Conservation (phyloP, 2,329 filamentous ascomycete species). For the Nigrospora oryzae region DNA sequence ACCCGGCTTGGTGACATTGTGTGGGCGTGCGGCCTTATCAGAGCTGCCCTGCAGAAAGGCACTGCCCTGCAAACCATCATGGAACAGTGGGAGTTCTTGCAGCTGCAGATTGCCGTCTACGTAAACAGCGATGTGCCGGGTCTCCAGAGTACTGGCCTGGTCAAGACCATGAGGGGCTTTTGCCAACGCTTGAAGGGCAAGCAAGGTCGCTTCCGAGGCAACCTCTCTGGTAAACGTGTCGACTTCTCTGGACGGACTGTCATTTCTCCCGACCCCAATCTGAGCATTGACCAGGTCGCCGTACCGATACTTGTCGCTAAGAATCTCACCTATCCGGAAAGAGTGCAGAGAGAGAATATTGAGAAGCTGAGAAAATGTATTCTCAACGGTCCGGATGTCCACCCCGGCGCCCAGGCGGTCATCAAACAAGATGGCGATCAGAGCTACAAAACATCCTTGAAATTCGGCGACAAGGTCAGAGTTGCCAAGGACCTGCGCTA, state of each 20-base stretch:
- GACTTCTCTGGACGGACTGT: slow-evolving; percentile 97
- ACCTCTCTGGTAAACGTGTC: slow-evolving; percentile 94
- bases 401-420: slow-evolving; percentile 83
- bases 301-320: slow-evolving; percentile 88
- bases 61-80: slow-evolving; percentile 83
- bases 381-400: slow-evolving; percentile 64
- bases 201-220: slow-evolving; percentile 93
- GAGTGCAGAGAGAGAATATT: slow-evolving; percentile 77
- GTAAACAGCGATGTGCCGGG: slow-evolving; percentile 96
- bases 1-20: slow-evolving; percentile 96
- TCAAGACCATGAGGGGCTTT: slow-evolving; percentile 86
- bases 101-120: slow-evolving; percentile 93
- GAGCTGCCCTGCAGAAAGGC: slow-evolving; percentile 73
- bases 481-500: slow-evolving; percentile 68
- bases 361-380: slow-evolving; percentile 71
- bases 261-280: slow-evolving; percentile 93
- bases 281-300: slow-evolving; percentile 88
- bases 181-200: slow-evolving; percentile 96
- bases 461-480: slow-evolving; percentile 62
- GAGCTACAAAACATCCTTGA: slow-evolving; percentile 62
- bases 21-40: slow-evolving; percentile 81
- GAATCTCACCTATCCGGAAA: slow-evolving; percentile 91
- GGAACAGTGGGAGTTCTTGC: slow-evolving; percentile 97
- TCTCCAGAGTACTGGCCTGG: slow-evolving; percentile 77
- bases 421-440: slow-evolving; percentile 54